These are phyloP conservation scores for Rubus idaeus DNA, from an alignment of 306 rosid genomes.

Conservation along the genomic window DNA sequence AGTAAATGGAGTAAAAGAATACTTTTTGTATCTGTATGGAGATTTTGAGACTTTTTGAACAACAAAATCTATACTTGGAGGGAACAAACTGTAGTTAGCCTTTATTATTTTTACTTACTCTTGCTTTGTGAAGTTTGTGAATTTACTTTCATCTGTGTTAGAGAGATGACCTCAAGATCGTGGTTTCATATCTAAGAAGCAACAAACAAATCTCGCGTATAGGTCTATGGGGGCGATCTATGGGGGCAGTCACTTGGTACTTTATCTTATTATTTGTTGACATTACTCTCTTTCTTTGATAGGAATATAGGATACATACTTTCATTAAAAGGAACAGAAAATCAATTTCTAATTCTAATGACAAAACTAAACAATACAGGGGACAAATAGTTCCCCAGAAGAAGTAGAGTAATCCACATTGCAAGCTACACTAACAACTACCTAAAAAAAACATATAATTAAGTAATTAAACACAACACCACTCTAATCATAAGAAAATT, in stretches of 20 bases:
- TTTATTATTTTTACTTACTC: constrained; percentile 25
- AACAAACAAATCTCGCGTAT: constrained; percentile 73
- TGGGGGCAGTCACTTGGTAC: constrained; percentile 98
- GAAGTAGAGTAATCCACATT: background rate
- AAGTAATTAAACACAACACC: background rate
- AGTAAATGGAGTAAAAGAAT: background rate
- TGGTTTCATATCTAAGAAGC: constrained; percentile 77
- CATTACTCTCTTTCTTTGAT: background rate
- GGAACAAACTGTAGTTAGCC: background rate
- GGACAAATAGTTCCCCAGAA: background rate
- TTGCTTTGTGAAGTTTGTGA: constrained; percentile 26
- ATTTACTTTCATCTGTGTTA: constrained; percentile 36
- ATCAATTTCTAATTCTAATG: background rate
- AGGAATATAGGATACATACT: background rate
- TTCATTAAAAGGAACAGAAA: background rate
- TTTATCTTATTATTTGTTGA: constrained; percentile 21
- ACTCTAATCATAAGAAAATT: background rate
- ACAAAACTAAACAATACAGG: background rate
- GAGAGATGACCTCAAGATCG: constrained; percentile 92
- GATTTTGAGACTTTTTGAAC: constrained; percentile 4
- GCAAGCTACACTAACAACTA: background rate
- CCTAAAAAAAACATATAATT: background rate
- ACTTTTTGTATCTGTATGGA: background rate
- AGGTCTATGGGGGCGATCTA: constrained; percentile 98
- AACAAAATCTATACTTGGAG: background rate